Base-by-base conservation (phyloP, 768 basidiomycete genomes). In the Cyathus striatus region DNA sequence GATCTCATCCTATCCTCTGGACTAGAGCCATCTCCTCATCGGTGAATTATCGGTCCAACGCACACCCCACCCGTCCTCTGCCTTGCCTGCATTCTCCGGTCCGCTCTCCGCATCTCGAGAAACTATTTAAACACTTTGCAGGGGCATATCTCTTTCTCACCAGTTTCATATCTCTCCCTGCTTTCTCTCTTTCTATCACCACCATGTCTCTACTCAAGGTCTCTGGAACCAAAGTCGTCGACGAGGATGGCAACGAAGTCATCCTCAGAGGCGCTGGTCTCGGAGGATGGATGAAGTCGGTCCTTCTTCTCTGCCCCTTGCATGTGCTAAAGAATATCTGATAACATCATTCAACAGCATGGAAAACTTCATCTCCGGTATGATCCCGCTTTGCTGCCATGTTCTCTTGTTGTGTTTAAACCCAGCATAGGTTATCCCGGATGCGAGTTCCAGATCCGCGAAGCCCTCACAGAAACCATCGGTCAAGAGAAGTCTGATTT, bases 281-380 rank as follows among this genome's bases (percentile, higher is more conserved):
- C 17, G 86, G 86, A 48, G 86, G 86, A 56, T 88, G 86, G 86
- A 84, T 90, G 82, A 87, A 82, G 86, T 88, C 54, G 60, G 86
- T 74, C 51, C 47, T 48, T 56, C 39, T 10, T 40, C 21, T 24
- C 33, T 10, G 42, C 12, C 16, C 48, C 34, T 42, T 34, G 23
- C 16, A 34, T 41, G 23, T 37, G 45, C 26, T 14, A 34, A 23
- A 25, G 45, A 14, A 44, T 44, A 38, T 13, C n/a, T 44, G 5
- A 39, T 46, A 22, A 33, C 47, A 18, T 26, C 4, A 26, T 37
- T 37, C 35, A 20, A 21, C 44, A 84, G 81, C 59, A 82, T 83
- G 83, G 83, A 86, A 63, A 86, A 86, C 61, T 86, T 86, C 54
- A 84, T 86, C 44, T 75, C 78, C 42, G 80, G 78, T 78, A 38